A percentile compares a stretch with the other conserved stretches of the same genome.
These are phyloP conservation scores for Cucurbita ficifolia DNA, from an alignment of 306 rosid genomes.

Conservation along the genomic window DNA sequence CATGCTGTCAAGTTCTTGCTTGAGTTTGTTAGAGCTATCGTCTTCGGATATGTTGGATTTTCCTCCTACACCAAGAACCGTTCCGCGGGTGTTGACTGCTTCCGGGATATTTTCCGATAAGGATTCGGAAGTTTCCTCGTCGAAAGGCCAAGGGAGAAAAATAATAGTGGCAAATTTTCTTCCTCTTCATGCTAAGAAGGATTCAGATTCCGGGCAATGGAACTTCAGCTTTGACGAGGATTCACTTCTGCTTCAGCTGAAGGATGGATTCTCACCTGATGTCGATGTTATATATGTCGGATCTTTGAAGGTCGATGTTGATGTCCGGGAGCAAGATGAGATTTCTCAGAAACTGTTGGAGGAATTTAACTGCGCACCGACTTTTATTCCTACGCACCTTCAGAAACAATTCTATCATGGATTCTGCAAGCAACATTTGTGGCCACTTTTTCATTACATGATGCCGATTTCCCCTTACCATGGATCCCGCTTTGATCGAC, in stretches of 20 bases:
- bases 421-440: conserved; percentile 66
- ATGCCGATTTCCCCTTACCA: conserved; percentile 58
- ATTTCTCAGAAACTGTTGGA: conserved; percentile 52
- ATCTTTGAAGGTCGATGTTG: conserved; percentile 43
- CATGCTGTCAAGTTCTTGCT: conserved; percentile 48
- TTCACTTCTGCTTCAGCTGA: conserved; percentile 41
- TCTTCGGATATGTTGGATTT: conserved; percentile 40
- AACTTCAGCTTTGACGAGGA: conserved; percentile 62
- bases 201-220: conserved; percentile 44
- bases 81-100: conserved; percentile 39
- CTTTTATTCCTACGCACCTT: conserved; percentile 50
- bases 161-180: conserved; percentile 58
- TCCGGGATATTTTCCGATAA: conserved; percentile 35
- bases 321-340: conserved; percentile 50
- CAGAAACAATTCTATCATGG: conserved; percentile 62
- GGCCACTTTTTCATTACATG: conserved; percentile 85
- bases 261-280: conserved; percentile 47
- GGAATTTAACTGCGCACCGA: conserved; percentile 64
- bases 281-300: conserved; percentile 53
- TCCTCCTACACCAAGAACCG: conserved; percentile 40
- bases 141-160: conserved; percentile 26
- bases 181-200: conserved; percentile 55
- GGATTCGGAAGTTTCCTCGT: conserved; percentile 13
- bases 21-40: conserved; percentile 45
- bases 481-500: conserved; percentile 50